Evolutionary conservation across 2,329 filamentous ascomycete species (phyloP), one percentile per base, ranked within the genome.

Genomic region (Camillea tinctor): DNA sequence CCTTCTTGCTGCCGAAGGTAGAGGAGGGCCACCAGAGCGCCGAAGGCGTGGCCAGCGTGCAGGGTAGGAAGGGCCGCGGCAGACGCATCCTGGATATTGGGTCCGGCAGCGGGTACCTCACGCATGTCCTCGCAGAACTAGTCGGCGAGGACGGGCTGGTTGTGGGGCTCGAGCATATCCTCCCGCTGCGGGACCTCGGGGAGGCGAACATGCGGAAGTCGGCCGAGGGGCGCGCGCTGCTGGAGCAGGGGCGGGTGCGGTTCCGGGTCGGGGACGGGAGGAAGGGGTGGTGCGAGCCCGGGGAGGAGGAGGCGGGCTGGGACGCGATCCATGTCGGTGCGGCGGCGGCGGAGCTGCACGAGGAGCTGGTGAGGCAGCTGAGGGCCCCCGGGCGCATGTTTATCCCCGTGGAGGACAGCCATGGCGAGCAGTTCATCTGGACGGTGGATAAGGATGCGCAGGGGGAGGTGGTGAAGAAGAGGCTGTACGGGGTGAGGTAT

Each of bases 251-350:
- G 0, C 83, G 81, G 5, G 90, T 93, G 50, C 79, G 80, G 59
- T 96, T 96, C 71, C 81, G 93, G 1, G 81, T 86, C 0, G 93
- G 87, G 0, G 93, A 97, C 76, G 90, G 90, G 1, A 76, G 90
- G 4, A 81, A 84, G 63, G 90, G 90, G 1, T 89, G 84, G 82
- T 70, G 80, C 1, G 83, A 82, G 67, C 66, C 70, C 11, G 66
- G 58, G 51, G 81, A 80, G 5, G 80, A 80, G 58, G 76, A 79
- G 13, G 81, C 77, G 62, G 82, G 87, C 0, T 99, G 94, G 81
- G 92, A 98, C 81, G 93, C 91, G 2, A 98, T 99, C 61, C 95
- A 98, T 73, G 95, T 98, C 2, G 95, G 95, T 0, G 95, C 95
- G 0, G 91, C 92, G 7, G 94, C 94, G 0, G 83, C 78, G 22